Percentiles rank a stretch among this genome's conserved stretches.
These are phyloP conservation scores for Kwoniella mangroviensis DNA, from an alignment of 768 basidiomycete species.

Conservation along the genomic window DNA sequence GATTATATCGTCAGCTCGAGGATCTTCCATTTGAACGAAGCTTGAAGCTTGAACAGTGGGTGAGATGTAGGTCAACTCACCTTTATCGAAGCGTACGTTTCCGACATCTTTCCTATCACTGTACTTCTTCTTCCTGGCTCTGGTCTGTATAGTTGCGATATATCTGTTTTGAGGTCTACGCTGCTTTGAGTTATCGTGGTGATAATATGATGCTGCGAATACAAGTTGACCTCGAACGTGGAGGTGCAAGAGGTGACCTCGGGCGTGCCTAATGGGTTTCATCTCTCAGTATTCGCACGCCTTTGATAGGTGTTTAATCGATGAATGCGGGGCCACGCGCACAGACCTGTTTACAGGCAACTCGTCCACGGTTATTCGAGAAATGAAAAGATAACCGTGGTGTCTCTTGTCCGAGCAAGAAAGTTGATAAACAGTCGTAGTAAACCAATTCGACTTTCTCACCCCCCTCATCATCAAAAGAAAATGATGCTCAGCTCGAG, in stretches of 20 bases:
- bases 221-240: slow-evolving; percentile 4
- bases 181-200: not conserved
- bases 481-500: too few species aligned
- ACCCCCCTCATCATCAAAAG: too few species aligned
- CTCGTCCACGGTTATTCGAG: too few species aligned
- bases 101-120: slow-evolving; percentile 15
- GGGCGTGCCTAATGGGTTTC: not conserved
- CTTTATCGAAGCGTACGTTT: slow-evolving; percentile 37
- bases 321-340: not conserved
- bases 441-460: too few species aligned
- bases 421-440: too few species aligned
- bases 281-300: not conserved
- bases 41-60: not conserved
- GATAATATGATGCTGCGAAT: not conserved
- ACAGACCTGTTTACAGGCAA: not conserved
- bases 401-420: not conserved
- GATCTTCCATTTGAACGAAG: not conserved
- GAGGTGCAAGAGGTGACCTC: not conserved
- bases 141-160: not conserved
- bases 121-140: not conserved
- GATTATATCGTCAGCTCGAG: not conserved
- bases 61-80: slow-evolving; percentile 19
- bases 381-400: not conserved
- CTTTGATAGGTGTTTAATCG: not conserved
- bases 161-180: not conserved